Evolutionary conservation across 768 basidiomycete genomes (phyloP), one percentile per base, ranked within the genome.

Genomic region (Pisolithus tinctorius): DNA sequence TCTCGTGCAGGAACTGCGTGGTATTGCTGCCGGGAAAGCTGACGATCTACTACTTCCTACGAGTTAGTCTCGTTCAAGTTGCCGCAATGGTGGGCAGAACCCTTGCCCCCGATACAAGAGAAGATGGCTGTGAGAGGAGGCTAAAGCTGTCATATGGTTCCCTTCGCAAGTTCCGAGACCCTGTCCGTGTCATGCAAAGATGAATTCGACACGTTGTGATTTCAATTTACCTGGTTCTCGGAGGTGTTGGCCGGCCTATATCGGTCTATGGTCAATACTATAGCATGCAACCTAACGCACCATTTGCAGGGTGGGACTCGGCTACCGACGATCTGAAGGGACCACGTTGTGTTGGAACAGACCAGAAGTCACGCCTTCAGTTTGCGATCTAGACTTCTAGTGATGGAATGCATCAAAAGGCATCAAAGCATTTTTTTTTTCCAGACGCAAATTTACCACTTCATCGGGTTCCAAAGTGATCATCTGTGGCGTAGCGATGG

Each of bases 181-280:
- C 43, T 45, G 26, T 8, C 20, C 17, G 23, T 11, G n/a, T 31
- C 40, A 41, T 54, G 20, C 30, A 36, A 43, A 30, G 42, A 45
- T 39, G 37, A 39, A 63, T 38, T 34, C 14, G 34, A 31, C 34
- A 52, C 37, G 43, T 44, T 45, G 45, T 45, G 50, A 53, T 57
- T 54, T 52, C 65, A 57, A 41, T 14, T 45, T 55, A 14, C 25
- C 50, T 49, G 46, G 58, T 48, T 30, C 49, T 49, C 44, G 11
- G 52, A 58, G 55, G 49, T 53, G 47, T 37, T 50, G 20, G 29
- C 50, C 43, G 34, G 45, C 38, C 13, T 41, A 57, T 63, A 60
- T 58, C 65, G 52, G n/a, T 43, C 61, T 56, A 63, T 63, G 55
- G 65, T 45, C 38, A 65, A 53, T 48, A 48, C 45, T 38, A 41